phyloP scores from a whole-genome alignment of 306 rosid genomes.

The Vigna unguiculata region DNA sequence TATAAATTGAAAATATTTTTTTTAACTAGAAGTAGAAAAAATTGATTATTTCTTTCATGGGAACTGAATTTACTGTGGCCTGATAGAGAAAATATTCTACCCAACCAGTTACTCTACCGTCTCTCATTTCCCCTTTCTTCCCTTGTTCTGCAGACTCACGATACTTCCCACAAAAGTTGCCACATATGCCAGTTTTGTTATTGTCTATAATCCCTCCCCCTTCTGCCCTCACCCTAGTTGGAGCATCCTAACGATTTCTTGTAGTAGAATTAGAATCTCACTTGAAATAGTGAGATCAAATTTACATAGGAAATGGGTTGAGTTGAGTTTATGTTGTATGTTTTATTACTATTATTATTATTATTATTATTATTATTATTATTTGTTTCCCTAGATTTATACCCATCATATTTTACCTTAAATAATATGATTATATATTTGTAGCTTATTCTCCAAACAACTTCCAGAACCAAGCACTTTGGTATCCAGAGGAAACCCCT shows the following conservation, averaged over 20 bases:
- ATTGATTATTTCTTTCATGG: background rate
- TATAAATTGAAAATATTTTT: background rate
- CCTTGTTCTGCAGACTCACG: background rate
- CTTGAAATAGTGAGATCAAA: constrained; percentile 11
- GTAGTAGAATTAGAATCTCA: constrained; percentile 15
- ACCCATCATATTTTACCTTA: constrained; percentile 4
- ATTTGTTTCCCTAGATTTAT: constrained; percentile 29
- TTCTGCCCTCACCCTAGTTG: background rate
- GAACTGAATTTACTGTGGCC: background rate
- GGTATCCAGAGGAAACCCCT: constrained; percentile 88
- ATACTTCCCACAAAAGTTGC: background rate
- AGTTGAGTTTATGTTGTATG: constrained; percentile 5
- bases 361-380: too few relatives aligned
- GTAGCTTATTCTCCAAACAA: constrained; percentile 88
- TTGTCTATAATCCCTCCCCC: background rate
- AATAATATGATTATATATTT: constrained; percentile 35
- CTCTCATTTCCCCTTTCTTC: background rate
- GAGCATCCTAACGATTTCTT: background rate
- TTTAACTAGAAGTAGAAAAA: constrained; percentile 5
- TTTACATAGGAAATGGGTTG: constrained; percentile 7
- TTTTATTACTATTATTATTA: constrained; percentile 12
- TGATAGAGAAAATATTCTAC: background rate
- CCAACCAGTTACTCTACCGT: background rate
- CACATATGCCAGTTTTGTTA: background rate
- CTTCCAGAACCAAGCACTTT: constrained; percentile 71